phyloP scores from a whole-genome alignment of 2,329 filamentous ascomycete species.

The Curvularia verruculosa region DNA sequence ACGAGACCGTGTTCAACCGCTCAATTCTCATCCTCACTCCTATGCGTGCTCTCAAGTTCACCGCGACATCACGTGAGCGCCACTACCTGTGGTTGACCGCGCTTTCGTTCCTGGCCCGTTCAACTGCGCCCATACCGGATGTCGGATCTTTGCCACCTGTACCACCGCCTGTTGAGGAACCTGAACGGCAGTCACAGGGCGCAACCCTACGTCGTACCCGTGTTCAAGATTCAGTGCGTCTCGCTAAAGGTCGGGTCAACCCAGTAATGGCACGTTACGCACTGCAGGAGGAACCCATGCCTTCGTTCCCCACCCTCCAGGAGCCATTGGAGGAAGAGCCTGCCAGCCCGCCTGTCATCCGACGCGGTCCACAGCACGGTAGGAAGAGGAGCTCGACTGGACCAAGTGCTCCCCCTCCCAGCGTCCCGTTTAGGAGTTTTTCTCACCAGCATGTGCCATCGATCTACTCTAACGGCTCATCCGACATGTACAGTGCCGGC shows the following conservation, averaged over 20 bases:
- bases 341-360: conserved; percentile 74
- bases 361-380: conserved; percentile 72
- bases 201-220: conserved; percentile 58
- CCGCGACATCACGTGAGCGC: conserved; percentile 78
- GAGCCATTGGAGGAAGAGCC: conserved; percentile 65
- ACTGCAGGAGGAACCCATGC: conserved; percentile 36
- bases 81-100: conserved; percentile 96
- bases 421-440: conserved; percentile 76
- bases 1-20: conserved; percentile 76
- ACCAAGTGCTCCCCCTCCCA: conserved; percentile 71
- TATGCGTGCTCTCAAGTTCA: conserved; percentile 93
- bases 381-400: conserved; percentile 91
- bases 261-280: conserved; percentile 46
- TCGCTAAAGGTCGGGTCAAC: conserved; percentile 74
- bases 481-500: conserved; percentile 45
- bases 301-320: conserved; percentile 37
- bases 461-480: conserved; percentile 48
- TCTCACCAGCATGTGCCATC: conserved; percentile 58
- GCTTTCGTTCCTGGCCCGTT: conserved; percentile 92
- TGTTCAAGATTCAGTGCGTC: conserved; percentile 86
- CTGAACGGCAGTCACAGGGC: conserved; percentile 44
- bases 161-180: conserved; percentile 49
- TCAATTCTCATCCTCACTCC: conserved; percentile 96
- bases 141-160: conserved; percentile 58
- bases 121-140: conserved; percentile 79